phyloP scores from a whole-genome alignment of 371 early-diverging fungal species.

The Choanephora cucurbitarum region DNA sequence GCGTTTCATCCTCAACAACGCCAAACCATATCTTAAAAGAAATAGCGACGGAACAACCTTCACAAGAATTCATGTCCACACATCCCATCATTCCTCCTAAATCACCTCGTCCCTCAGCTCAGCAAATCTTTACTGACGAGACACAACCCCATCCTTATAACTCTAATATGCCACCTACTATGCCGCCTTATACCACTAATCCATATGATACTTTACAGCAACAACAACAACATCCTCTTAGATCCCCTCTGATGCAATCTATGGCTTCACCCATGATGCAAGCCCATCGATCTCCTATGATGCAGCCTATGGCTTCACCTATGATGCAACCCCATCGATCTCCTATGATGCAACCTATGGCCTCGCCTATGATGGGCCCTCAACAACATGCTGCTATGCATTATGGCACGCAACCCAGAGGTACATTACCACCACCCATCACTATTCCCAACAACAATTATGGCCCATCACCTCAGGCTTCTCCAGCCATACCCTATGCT shows the following conservation, averaged over 20 bases:
- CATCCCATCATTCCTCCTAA: conserved; percentile 24
- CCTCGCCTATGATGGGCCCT: conserved; percentile 26
- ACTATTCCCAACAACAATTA: conserved; percentile 14
- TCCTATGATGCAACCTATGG: conserved; percentile 15
- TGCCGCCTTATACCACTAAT: not conserved
- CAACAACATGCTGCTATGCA: conserved; percentile 11
- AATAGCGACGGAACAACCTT: not conserved
- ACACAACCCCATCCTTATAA: not conserved
- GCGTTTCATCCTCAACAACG: not conserved
- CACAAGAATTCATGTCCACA: not conserved
- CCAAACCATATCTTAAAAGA: conserved; percentile 2
- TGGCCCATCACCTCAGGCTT: conserved; percentile 17
- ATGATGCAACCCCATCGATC: conserved; percentile 23
- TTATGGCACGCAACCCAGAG: conserved; percentile 1
- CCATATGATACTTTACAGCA: conserved; percentile 1
- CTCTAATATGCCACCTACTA: too few species aligned
- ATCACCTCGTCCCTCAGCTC: conserved; percentile 29
- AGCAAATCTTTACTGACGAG: conserved; percentile 3
- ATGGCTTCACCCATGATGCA: conserved; percentile 19
- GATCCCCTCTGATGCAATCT: too few species aligned
- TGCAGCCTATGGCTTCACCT: conserved; percentile 21
- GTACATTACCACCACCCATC: conserved; percentile 22
- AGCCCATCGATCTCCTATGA: conserved; percentile 20
- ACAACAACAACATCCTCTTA: conserved; percentile 6
- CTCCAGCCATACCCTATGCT: conserved; percentile 17